A percentile compares a stretch with the other conserved stretches of the same genome.
These are phyloP conservation scores for Royoungia palumana DNA, from an alignment of 768 basidiomycete genomes.

Conservation along the genomic window DNA sequence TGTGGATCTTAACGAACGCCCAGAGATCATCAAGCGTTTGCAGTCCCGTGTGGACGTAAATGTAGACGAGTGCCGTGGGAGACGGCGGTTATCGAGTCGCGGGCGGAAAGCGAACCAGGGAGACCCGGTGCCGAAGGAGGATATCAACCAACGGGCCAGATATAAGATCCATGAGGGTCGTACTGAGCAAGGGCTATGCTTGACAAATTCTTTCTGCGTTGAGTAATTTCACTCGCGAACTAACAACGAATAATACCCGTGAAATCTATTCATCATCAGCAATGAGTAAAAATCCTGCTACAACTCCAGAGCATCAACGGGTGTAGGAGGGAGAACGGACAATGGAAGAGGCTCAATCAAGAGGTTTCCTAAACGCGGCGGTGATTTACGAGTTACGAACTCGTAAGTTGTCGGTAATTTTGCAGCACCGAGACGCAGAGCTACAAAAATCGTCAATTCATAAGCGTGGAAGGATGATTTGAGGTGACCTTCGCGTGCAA, in stretches of 20 bases:
- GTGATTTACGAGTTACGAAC: slow-evolving; percentile 67
- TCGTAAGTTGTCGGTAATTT: slow-evolving; percentile 89
- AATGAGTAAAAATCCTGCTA: slow-evolving; percentile 3
- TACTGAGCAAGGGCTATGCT: no score
- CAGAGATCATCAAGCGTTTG: slow-evolving; percentile 76
- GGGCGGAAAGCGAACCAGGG: neutral
- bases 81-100: slow-evolving; percentile 29
- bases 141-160: slow-evolving; percentile 1
- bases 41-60: slow-evolving; percentile 73
- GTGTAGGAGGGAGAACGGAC: slow-evolving; percentile 10
- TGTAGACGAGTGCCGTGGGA: slow-evolving; percentile 62
- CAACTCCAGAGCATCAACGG: slow-evolving; percentile 11
- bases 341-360: slow-evolving; percentile 42
- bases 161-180: slow-evolving; percentile 23
- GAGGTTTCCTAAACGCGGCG: slow-evolving; percentile 71
- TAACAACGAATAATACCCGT: neutral
- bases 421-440: slow-evolving; percentile 80
- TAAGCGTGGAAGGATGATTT: neutral
- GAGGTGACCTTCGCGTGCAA: slow-evolving; percentile 76
- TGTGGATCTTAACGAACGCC: slow-evolving; percentile 60
- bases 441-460: slow-evolving; percentile 37
- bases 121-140: neutral
- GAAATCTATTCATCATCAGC: slow-evolving; percentile 6
- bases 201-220: no score
- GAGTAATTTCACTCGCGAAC: no score